These are phyloP conservation scores for Aspergillus costaricaensis DNA, from an alignment of 2,329 filamentous ascomycete genomes.

Conservation along the genomic window DNA sequence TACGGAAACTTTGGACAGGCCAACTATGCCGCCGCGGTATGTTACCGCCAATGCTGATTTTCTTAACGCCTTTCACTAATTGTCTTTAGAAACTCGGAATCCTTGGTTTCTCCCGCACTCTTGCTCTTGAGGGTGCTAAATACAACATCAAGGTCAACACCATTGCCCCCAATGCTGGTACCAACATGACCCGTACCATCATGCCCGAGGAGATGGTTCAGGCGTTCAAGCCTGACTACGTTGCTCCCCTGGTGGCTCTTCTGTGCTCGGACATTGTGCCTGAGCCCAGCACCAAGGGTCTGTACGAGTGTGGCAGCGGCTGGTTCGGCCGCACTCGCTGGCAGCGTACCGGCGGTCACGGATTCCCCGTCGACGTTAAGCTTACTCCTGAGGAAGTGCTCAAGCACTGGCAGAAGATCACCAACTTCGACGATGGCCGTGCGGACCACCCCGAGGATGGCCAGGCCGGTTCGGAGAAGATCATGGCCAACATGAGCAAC, in stretches of 20 bases:
- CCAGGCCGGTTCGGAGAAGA: constrained; percentile 74
- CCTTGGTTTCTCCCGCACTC: constrained; percentile 88
- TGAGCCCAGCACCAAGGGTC: constrained; percentile 75
- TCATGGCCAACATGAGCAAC: constrained; percentile 85
- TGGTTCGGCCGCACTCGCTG: constrained; percentile 92
- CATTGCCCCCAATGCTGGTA: constrained; percentile 95
- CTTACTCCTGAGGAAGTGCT: constrained; percentile 83
- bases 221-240: constrained; percentile 98
- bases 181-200: constrained; percentile 89
- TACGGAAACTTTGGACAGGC: constrained; percentile 99
- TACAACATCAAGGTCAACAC: constrained; percentile 99
- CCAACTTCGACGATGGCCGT: constrained; percentile 83
- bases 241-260: constrained; percentile 86
- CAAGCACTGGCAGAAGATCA: constrained; percentile 74
- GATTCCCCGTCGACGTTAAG: constrained; percentile 83
- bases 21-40: constrained; percentile 88
- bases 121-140: constrained; percentile 90
- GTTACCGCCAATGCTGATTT: constrained; percentile 38
- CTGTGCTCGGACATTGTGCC: constrained; percentile 87
- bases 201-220: constrained; percentile 97
- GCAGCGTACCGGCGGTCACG: constrained; percentile 87
- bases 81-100: constrained; percentile 76
- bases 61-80: constrained; percentile 8
- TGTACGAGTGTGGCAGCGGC: constrained; percentile 94
- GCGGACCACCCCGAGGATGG: constrained; percentile 82